Percentiles rank a stretch among this genome's conserved stretches.
phyloP scores from a whole-genome alignment of 768 basidiomycete genomes.

The Tricholoma terreum region DNA sequence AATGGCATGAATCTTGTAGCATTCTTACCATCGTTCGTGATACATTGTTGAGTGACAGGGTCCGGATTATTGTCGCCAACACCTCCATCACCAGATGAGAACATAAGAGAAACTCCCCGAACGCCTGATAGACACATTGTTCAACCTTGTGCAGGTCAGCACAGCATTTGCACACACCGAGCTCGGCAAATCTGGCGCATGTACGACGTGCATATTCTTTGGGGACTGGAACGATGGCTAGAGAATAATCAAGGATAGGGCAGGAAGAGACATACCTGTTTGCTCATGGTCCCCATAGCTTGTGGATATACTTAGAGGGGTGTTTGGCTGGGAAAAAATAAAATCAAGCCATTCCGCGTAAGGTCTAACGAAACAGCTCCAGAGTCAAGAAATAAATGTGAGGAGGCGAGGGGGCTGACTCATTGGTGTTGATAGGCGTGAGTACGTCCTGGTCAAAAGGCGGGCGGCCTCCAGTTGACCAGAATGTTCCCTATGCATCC shows the following conservation, averaged over 20 bases:
- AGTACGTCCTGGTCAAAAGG: conserved; percentile 50
- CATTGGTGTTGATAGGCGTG: conserved; percentile 39
- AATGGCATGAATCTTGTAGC: conserved; percentile 48
- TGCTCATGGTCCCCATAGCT: conserved; percentile 76
- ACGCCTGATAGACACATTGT: conserved; percentile 39
- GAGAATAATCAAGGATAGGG: background rate
- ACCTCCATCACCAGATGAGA: conserved; percentile 66
- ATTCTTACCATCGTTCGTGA: conserved; percentile 58
- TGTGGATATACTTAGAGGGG: conserved; percentile 64
- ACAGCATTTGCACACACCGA: conserved; percentile 37
- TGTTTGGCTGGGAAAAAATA: conserved; percentile 40
- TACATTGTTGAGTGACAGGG: conserved; percentile 51
- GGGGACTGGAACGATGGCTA: conserved; percentile 42
- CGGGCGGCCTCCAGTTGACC: conserved; percentile 59
- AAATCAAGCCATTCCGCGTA: conserved; percentile 58
- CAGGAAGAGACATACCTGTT: conserved; percentile 42
- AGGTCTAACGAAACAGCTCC: conserved; percentile 15
- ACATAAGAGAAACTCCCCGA: conserved; percentile 62
- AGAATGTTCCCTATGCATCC: conserved; percentile 44
- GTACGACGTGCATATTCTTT: conserved; percentile 51
- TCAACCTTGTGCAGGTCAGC: background rate
- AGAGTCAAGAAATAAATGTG: background rate
- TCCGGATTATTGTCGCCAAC: conserved; percentile 62
- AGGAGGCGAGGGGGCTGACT: conserved; percentile 15
- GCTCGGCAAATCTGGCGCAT: conserved; percentile 60